phyloP scores from a whole-genome alignment of 75 land plant genomes.

The Pinus taeda region DNA sequence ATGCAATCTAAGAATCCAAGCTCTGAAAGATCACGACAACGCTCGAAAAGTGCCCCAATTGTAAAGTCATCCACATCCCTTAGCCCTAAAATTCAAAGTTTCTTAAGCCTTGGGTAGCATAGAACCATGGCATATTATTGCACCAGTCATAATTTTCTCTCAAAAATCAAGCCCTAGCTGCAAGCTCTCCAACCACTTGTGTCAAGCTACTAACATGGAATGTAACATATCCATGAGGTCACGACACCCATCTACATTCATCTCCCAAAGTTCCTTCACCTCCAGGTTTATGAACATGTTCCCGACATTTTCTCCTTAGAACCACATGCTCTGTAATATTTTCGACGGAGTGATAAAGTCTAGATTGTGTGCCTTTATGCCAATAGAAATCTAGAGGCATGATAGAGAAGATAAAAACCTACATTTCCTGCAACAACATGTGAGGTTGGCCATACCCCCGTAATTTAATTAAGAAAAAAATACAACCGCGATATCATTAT shows the following conservation, averaged over 20 bases:
- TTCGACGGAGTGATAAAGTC: constrained; percentile 40
- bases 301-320: constrained; percentile 75
- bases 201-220: constrained; percentile 81
- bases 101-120: constrained; percentile 72
- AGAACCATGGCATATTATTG: constrained; percentile 61
- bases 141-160: constrained; percentile 78
- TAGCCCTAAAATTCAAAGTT: constrained; percentile 71
- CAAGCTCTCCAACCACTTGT: constrained; percentile 74
- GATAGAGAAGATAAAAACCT: constrained; percentile 48
- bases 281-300: constrained; percentile 51
- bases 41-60: constrained; percentile 52
- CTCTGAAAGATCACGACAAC: constrained; percentile 59
- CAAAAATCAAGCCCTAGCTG: constrained; percentile 89
- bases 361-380: constrained; percentile 75
- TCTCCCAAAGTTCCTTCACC: constrained; percentile 57
- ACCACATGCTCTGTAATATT: constrained; percentile 63
- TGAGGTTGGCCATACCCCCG: constrained; percentile 87
- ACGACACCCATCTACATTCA: constrained; percentile 75
- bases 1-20: constrained; percentile 79
- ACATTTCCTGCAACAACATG: constrained; percentile 85
- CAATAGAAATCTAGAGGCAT: constrained; percentile 78
- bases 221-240: constrained; percentile 83
- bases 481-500: constrained; percentile 86
- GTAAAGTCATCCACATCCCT: constrained; percentile 73
- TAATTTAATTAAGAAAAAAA: constrained; percentile 72